A percentile compares a stretch with the other conserved stretches of the same genome.
These are phyloP conservation scores for Fusarium metavorans DNA, from an alignment of 2,329 filamentous ascomycete genomes.

Conservation along the genomic window DNA sequence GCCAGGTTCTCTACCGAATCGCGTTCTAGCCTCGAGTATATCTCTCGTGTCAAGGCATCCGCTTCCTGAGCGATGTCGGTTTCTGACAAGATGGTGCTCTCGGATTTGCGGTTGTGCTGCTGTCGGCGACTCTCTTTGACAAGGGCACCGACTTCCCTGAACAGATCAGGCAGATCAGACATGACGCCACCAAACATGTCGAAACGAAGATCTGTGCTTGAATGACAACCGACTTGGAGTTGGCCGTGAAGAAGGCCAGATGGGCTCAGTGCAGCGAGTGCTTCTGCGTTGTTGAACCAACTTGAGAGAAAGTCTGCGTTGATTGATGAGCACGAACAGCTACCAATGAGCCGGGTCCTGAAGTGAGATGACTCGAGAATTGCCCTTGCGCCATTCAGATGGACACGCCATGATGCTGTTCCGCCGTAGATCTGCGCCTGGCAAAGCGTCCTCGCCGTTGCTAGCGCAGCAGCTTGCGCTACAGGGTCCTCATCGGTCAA, in stretches of 20 bases:
- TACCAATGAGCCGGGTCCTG: fast-evolving
- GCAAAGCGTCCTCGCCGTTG: slow-evolving; percentile 26
- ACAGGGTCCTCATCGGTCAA: neutral
- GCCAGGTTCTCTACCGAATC: slow-evolving; percentile 12
- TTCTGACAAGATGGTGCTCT: neutral
- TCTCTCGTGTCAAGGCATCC: neutral
- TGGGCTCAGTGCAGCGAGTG: slow-evolving; percentile 24
- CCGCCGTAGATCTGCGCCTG: slow-evolving; percentile 32
- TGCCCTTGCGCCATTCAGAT: slow-evolving; percentile 26
- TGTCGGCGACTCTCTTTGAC: neutral
- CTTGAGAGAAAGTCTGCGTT: slow-evolving; percentile 15
- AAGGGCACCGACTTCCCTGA: slow-evolving; percentile 17
- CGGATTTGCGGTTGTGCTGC: too few species aligned
- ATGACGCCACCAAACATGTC: slow-evolving; percentile 28
- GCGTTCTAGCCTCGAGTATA: neutral
- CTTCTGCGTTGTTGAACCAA: slow-evolving; percentile 36
- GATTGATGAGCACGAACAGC: neutral
- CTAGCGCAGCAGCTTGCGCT: slow-evolving; percentile 15
- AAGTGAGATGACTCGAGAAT: slow-evolving; percentile 1
- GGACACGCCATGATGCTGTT: slow-evolving; percentile 23
- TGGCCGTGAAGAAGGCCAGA: neutral
- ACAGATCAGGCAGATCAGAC: slow-evolving; percentile 29
- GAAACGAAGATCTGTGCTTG: neutral
- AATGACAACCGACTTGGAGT: neutral
- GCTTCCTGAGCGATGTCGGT: neutral